Conservation (phyloP, 148 eudicot species). For the Chenopodium suecicum region DNA sequence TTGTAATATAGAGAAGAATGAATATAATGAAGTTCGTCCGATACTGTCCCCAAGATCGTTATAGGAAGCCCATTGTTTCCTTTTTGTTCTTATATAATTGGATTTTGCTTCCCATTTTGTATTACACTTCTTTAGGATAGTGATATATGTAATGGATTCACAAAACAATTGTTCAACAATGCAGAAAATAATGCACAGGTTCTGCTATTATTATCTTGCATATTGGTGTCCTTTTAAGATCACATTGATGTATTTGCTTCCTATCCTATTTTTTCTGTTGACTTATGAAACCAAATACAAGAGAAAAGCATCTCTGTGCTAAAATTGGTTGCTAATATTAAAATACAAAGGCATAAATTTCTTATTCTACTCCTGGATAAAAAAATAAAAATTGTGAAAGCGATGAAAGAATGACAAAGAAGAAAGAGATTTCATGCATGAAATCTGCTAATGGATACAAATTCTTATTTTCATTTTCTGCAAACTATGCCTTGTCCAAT, state of each 20-base stretch:
- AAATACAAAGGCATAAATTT: background rate
- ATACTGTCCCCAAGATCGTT: slow-evolving; percentile 16
- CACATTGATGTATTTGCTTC: background rate
- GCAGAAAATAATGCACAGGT: slow-evolving; percentile 30
- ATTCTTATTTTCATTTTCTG: slow-evolving; percentile 35
- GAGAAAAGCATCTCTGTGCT: background rate
- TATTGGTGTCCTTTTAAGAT: background rate
- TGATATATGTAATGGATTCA: slow-evolving; percentile 31
- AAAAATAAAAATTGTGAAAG: background rate
- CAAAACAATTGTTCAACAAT: slow-evolving; percentile 21
- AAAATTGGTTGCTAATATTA: background rate
- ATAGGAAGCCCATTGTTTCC: slow-evolving; percentile 33
- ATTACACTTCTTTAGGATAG: slow-evolving; percentile 26
- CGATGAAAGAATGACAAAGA: background rate
- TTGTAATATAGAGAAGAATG: slow-evolving; percentile 33
- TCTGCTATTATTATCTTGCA: slow-evolving; percentile 8
- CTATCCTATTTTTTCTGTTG: background rate
- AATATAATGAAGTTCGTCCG: slow-evolving; percentile 27
- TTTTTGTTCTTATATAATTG: slow-evolving; percentile 19
- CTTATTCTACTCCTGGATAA: background rate
- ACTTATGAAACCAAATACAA: background rate
- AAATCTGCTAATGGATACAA: background rate
- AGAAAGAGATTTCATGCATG: background rate
- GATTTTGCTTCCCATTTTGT: slow-evolving; percentile 26
- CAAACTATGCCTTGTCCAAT: slow-evolving; percentile 50